phyloP scores from a whole-genome alignment of 1,284 basidiomycete genomes.

The Rhodotorula sp. region DNA sequence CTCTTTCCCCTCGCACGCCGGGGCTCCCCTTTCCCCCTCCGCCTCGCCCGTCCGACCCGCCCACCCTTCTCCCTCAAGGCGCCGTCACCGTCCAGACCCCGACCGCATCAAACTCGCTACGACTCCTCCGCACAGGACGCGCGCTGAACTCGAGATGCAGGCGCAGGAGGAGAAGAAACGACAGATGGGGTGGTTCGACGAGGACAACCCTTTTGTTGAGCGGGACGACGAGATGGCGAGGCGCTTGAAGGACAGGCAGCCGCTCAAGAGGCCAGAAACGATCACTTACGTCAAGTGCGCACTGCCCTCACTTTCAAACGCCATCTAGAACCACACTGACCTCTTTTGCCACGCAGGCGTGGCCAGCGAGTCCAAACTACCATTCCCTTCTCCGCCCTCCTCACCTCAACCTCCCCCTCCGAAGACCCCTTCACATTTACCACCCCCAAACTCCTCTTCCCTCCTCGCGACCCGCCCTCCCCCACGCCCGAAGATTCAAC shows the following conservation, averaged over 20 bases:
- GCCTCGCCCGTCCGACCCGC: constrained; percentile 1
- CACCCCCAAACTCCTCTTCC: constrained; percentile 29
- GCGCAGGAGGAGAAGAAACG: constrained; percentile 4
- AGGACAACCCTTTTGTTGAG: constrained; percentile 33
- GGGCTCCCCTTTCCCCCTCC: constrained; percentile 1
- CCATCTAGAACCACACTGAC: background rate
- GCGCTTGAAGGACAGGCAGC: constrained; percentile 3
- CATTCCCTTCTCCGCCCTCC: constrained; percentile 30
- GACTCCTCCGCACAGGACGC: constrained; percentile 3
- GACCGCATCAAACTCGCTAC: constrained; percentile 27
- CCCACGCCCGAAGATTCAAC: background rate
- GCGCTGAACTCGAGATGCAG: constrained; percentile 4
- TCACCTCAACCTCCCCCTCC: constrained; percentile 16
- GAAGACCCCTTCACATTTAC: constrained; percentile 37
- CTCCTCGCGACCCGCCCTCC: constrained; percentile 6
- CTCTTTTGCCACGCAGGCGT: constrained; percentile 1
- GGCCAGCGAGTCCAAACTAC: constrained; percentile 25
- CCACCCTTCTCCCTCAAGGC: constrained; percentile 10
- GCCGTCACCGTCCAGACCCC: constrained; percentile 15
- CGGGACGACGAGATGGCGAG: constrained; percentile 20
- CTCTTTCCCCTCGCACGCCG: background rate
- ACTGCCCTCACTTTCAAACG: background rate
- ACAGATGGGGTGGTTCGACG: constrained; percentile 31
- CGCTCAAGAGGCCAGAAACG: constrained; percentile 21
- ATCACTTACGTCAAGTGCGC: constrained; percentile 34